Percentiles rank a stretch among this genome's conserved stretches.
Conservation (phyloP, 371 early-diverging fungal genomes). For the Racocetra persica region DNA sequence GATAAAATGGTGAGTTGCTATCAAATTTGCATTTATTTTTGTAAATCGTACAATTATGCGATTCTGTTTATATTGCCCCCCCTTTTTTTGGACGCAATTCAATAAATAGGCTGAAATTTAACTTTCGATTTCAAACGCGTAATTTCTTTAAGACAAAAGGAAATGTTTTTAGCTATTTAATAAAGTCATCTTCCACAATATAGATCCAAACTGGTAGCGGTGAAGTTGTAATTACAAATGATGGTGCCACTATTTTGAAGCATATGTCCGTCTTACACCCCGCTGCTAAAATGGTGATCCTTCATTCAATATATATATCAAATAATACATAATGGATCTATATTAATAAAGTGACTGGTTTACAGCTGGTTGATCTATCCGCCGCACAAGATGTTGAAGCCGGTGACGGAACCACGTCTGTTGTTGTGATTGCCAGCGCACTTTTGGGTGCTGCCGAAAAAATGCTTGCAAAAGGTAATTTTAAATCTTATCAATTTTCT, state of each 20-base stretch:
- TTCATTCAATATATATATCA: not conserved
- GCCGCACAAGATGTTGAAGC: constrained; percentile 99
- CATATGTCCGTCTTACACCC: constrained; percentile 98
- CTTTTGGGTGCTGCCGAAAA: constrained; percentile 91
- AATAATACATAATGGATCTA: not conserved
- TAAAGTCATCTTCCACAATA: not conserved
- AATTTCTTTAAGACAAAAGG: not conserved
- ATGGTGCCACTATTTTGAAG: constrained; percentile 99
- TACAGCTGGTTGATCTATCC: constrained; percentile 94
- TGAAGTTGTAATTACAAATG: constrained; percentile 98
- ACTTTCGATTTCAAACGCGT: not conserved
- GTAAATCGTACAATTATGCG: not conserved
- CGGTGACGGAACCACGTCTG: constrained; percentile 99
- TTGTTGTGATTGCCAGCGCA: constrained; percentile 96
- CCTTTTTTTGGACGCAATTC: not conserved
- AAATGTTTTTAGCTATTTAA: not conserved
- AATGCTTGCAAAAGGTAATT: constrained; percentile 86
- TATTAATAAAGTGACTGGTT: not conserved
- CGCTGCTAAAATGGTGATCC: constrained; percentile 94
- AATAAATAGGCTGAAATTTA: not conserved
- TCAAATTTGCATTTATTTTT: not conserved
- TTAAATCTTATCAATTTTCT: not conserved
- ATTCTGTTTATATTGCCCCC: not conserved
- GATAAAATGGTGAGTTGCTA: constrained; percentile 93
- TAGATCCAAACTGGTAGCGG: constrained; percentile 94